A percentile compares a stretch with the other conserved stretches of the same genome.
Conservation (phyloP, 208 protist genomes). For the Trypanosoma cruzi region DNA sequence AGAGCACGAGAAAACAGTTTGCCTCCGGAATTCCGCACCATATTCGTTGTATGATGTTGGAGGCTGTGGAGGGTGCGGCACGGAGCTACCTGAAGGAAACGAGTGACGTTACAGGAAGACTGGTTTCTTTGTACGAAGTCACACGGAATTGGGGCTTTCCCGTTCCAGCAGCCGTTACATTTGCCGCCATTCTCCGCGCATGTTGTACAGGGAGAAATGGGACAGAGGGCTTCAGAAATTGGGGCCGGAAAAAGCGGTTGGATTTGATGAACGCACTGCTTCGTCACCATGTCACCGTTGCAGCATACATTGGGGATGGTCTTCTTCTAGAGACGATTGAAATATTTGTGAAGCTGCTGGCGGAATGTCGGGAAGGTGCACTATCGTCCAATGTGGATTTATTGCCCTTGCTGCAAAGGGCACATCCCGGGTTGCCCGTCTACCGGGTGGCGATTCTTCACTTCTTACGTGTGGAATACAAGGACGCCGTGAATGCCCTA, state of each 20-base stretch:
- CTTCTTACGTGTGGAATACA: constrained; percentile 18
- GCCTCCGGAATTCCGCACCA: constrained; percentile 30
- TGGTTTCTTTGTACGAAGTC: constrained; percentile 19
- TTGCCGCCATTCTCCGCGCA: constrained; percentile 24
- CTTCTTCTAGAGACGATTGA: constrained; percentile 26
- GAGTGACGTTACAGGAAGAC: neutral
- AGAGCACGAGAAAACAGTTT: constrained; percentile 22
- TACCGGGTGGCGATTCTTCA: constrained; percentile 26
- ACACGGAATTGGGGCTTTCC: constrained; percentile 30
- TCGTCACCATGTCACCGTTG: neutral
- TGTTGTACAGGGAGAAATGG: neutral
- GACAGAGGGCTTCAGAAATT: neutral
- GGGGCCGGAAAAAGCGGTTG: neutral
- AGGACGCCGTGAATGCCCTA: constrained; percentile 6
- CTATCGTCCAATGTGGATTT: constrained; percentile 4
- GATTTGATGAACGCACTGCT: constrained; percentile 14
- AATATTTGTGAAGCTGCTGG: constrained; percentile 17
- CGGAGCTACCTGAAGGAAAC: neutral
- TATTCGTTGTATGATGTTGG: constrained; percentile 27
- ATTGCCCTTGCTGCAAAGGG: constrained; percentile 2
- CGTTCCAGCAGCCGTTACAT: constrained; percentile 23
- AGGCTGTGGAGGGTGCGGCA: constrained; percentile 28
- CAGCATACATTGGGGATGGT: constrained; percentile 19
- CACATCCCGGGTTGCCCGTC: constrained; percentile 15
- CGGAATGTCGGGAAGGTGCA: neutral